phyloP scores from a whole-genome alignment of 75 land plant genomes.

The Sequoia sempervirens region DNA sequence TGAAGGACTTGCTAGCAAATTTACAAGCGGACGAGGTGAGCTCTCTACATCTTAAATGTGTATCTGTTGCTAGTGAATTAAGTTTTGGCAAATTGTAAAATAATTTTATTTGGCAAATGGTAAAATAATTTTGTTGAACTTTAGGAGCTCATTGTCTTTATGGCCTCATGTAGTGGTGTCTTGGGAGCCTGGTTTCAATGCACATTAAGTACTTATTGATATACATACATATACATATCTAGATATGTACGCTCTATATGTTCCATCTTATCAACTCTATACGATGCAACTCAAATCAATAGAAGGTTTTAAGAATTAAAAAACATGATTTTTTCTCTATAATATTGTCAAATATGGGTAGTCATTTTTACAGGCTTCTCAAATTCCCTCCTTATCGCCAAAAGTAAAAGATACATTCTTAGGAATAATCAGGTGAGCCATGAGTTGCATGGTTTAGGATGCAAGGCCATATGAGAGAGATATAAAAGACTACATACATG shows the following conservation, averaged over 20 bases:
- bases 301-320: background rate
- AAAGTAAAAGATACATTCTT: background rate
- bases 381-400: background rate
- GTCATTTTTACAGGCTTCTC: background rate
- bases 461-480: background rate
- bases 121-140: background rate
- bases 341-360: background rate
- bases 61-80: background rate
- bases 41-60: background rate
- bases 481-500: background rate
- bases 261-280: background rate
- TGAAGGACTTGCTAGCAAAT: conserved; percentile 82
- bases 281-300: background rate
- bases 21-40: conserved; percentile 70
- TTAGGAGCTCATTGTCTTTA: background rate
- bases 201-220: background rate
- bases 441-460: background rate
- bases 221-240: background rate
- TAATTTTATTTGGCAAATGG: background rate
- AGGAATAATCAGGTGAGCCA: background rate
- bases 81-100: background rate
- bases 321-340: background rate
- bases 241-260: background rate
- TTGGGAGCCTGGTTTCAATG: background rate
- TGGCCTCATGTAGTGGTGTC: background rate